These are phyloP conservation scores for Grigorovia jiainica DNA, from an alignment of 805 yeast species.

Conservation along the genomic window DNA sequence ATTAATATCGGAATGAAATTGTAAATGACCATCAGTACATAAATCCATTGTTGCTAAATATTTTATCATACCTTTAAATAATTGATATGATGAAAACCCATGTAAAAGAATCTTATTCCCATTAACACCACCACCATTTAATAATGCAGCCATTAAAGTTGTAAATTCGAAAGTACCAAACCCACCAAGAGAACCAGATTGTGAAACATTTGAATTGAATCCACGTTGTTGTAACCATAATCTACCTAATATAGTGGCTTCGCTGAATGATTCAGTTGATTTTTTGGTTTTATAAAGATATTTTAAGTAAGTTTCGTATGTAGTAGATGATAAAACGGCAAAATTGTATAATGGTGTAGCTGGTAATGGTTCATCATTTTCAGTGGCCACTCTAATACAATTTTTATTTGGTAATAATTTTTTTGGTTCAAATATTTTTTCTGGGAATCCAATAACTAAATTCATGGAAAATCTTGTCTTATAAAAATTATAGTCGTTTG, in stretches of 20 bases:
- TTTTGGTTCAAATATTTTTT: conserved; percentile 58
- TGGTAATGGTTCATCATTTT: conserved; percentile 12
- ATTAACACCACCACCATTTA: conserved; percentile 71
- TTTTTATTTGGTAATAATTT: conserved; percentile 75
- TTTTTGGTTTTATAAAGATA: conserved; percentile 68
- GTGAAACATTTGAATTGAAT: conserved; percentile 48
- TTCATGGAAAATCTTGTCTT: conserved; percentile 66
- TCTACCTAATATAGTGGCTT: conserved; percentile 79
- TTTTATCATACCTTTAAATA: conserved; percentile 80
- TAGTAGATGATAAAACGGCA: conserved; percentile 58
- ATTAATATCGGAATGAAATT: conserved; percentile 42
- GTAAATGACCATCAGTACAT: conserved; percentile 49
- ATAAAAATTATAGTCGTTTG: conserved; percentile 39
- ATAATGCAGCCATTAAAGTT: conserved; percentile 64
- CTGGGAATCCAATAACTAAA: conserved; percentile 63
- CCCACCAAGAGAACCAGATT: conserved; percentile 50
- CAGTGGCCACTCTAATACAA: conserved; percentile 62
- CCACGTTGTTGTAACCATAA: conserved; percentile 90
- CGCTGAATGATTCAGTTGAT: conserved; percentile 70
- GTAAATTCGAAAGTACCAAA: conserved; percentile 92
- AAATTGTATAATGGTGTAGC: conserved; percentile 80
- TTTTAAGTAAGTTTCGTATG: conserved; percentile 62
- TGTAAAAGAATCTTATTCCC: conserved; percentile 71
- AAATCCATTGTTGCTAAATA: conserved; percentile 77
- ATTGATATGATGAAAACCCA: conserved; percentile 88